Base-by-base conservation (phyloP, 2,329 filamentous ascomycete genomes). In the Diaporthe sp. region DNA sequence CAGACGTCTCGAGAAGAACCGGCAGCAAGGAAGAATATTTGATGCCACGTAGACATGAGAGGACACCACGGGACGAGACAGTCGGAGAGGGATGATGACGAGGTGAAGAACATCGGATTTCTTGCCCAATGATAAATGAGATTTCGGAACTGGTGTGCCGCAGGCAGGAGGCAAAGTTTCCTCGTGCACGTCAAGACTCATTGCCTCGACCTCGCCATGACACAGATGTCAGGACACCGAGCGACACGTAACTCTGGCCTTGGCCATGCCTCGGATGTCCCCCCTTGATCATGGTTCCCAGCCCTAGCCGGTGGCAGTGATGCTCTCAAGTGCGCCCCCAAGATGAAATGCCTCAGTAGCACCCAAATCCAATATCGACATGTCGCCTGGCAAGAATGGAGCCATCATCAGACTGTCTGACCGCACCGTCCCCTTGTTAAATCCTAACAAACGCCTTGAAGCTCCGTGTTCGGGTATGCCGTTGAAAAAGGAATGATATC, bases 401-500 rank as follows among this genome's bases (percentile, higher is more conserved):
- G 71, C 58, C 49, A 42, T 60, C 34, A 55, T 44, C 42, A 25
- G 25, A 13, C n/a, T 25, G 42, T 2, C 31, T 37, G 37, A 20
- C 22, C 51, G 57, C 20, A 31, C 25, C 60, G 12, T 3, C 37
- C 28, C 15, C 22, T 8, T 47, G 17, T 6, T 47, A 37, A 31
- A 65, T 47, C 25, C 25, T 13, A 13, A 42, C 34, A 68, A 72
- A 60, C 72, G 65, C 75, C 75, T 75, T 57, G 17, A 6, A 75
- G 74, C 42, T 71, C 72, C 67, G 34, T 67, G 31, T 68, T 61
- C 67, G 51, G 58, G 67, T 76, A 63, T 70, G 72, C 61, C 57
- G 28, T 70, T 44, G 49, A 72, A 55, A 61, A 49, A 49, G 25
- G 7, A n/a, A 63, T 71, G 55, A 55, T 73, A 49, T 70, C 65